Evolutionary conservation across 164 flowering plant genomes (phyloP).

Genomic region (Vitis rotundifolia): DNA sequence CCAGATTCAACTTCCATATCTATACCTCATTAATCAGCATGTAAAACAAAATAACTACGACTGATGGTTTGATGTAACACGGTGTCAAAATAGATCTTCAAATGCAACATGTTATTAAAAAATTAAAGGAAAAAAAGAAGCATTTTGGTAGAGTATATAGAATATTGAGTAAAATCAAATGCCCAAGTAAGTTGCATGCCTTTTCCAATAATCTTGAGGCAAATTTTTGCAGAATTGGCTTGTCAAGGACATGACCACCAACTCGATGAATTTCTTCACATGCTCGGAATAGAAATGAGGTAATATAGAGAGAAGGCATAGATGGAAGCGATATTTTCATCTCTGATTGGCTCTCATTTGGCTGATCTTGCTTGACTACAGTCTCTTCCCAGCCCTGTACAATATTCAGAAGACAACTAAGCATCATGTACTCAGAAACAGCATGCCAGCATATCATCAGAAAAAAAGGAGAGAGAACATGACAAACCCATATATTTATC

Average conservation of each 20-base stretch:
- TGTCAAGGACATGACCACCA: slow-evolving; percentile 97
- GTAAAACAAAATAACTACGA: no score
- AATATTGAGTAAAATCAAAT: neutral
- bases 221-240: slow-evolving; percentile 69
- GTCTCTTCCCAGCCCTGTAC: slow-evolving; percentile 96
- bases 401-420: slow-evolving; percentile 16
- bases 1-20: no score
- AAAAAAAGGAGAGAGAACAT: neutral
- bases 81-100: neutral
- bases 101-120: neutral
- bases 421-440: neutral
- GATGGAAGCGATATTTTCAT: slow-evolving; percentile 92
- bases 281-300: slow-evolving; percentile 75
- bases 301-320: slow-evolving; percentile 84
- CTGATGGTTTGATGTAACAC: no score
- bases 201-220: slow-evolving; percentile 65
- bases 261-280: slow-evolving; percentile 91
- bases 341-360: slow-evolving; percentile 61
- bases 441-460: no score
- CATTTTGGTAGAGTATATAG: neutral
- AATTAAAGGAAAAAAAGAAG: no score
- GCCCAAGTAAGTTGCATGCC: slow-evolving; percentile 39
- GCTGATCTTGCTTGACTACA: slow-evolving; percentile 73
- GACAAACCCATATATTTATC: neutral
- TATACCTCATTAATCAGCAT: no score